Base-by-base conservation (phyloP, 768 basidiomycete genomes). In the Hypholoma sublateritium region DNA sequence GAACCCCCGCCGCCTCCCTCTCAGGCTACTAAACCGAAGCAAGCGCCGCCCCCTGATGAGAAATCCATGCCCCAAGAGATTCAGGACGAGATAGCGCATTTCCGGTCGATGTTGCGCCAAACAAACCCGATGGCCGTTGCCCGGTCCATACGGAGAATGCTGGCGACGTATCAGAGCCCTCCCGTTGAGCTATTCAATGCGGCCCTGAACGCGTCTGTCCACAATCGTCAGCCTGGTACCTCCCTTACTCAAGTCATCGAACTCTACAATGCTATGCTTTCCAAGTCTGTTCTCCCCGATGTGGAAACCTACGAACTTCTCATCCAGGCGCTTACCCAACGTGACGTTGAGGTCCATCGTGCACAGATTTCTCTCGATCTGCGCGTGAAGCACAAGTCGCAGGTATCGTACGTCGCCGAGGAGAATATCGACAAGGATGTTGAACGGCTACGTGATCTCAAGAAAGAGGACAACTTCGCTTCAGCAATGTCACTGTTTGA, bases 401-500 rank as follows among this genome's bases (percentile, higher is more conserved):
- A 47, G 3, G 46, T 17, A 8, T 8, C 39, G 16, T 12, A 13
- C 2, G 1, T 22, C 24, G 19, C 22, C 24, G 12, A 24, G 22
- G 50, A 56, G 22, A 45, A 53, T 1, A 45, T 65, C 6, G 65
- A 70, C 3, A 35, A 46, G 0, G 79, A 80, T 50, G 61, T 77
- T 39, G 66, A 66, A 21, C 77, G 77, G 8, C 75, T 82, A 39
- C 70, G 69, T 0, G 58, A 69, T 1, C 78, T 92, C 21, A 72
- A 73, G 19, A 62, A 75, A 25, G 93, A 95, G 67, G 81, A 84
- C 63, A 92, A 89, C 59, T 86, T 93, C 58, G 66, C 74, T 0
- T 80, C 84, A 0, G 92, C 92, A 0, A 74, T 93, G 73, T 79
- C 83, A 14, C 72, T 95, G 14, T 95, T 95, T 69, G 79, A 88